These are phyloP conservation scores for Cyberlindnera bimundalis DNA, from an alignment of 805 yeast species.

Conservation along the genomic window DNA sequence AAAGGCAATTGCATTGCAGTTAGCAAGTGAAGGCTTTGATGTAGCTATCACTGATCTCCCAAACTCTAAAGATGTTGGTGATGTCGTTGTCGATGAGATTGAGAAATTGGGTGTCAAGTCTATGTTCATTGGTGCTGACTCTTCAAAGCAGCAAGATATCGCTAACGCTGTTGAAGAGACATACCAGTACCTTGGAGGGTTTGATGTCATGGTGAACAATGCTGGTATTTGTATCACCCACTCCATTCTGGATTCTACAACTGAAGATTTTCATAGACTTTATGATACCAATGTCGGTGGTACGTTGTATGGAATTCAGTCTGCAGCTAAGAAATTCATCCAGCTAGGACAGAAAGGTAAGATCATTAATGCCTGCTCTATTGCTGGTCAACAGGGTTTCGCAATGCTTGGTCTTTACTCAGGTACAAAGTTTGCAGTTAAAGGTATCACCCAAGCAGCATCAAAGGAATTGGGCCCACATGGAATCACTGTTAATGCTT, in stretches of 20 bases:
- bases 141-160: conserved; percentile 24
- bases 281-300: conserved; percentile 31
- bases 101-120: conserved; percentile 21
- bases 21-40: conserved; percentile 68
- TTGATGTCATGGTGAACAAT: conserved; percentile 36
- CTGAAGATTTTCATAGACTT: conserved; percentile 26
- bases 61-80: conserved; percentile 23
- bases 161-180: conserved; percentile 29
- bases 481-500: conserved; percentile 36
- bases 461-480: conserved; percentile 36
- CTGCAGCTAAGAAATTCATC: conserved; percentile 31
- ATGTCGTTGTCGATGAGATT: conserved; percentile 24
- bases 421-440: conserved; percentile 37
- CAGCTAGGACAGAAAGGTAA: conserved; percentile 33
- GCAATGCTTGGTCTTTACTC: conserved; percentile 32
- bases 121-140: conserved; percentile 28
- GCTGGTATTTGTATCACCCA: conserved; percentile 32
- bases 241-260: conserved; percentile 26
- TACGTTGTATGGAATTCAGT: conserved; percentile 33
- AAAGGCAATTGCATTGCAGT: conserved; percentile 71
- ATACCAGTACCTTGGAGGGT: conserved; percentile 29
- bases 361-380: conserved; percentile 37
- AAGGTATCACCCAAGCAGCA: conserved; percentile 34
- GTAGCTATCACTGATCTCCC: conserved; percentile 30
- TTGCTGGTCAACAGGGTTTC: conserved; percentile 33